phyloP scores from a whole-genome alignment of 345 rosid genomes.

The Psidium friedrichsthalianum region DNA sequence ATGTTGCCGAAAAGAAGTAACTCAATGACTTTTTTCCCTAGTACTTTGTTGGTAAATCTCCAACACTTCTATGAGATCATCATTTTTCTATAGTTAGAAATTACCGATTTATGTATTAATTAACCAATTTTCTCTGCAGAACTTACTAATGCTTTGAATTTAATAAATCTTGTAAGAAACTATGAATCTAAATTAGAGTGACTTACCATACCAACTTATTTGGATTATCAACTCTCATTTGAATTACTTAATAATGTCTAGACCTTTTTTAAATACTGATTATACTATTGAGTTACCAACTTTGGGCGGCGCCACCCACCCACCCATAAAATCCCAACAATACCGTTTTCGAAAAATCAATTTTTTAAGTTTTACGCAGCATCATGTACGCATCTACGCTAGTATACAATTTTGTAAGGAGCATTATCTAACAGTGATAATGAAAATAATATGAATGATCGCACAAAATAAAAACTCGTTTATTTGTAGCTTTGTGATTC shows the following conservation, averaged over 20 bases:
- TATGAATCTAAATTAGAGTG: neutral
- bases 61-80: neutral
- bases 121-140: neutral
- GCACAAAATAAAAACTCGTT: too few species aligned
- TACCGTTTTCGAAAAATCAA: too few species aligned
- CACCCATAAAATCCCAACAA: too few species aligned
- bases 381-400: too few species aligned
- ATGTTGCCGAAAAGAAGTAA: neutral
- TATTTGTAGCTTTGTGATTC: too few species aligned
- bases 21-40: neutral
- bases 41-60: neutral
- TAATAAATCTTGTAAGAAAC: neutral
- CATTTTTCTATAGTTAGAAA: rapidly evolving
- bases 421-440: too few species aligned
- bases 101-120: neutral
- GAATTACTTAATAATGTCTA: neutral
- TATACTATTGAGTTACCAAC: neutral
- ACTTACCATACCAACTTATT: neutral
- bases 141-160: neutral
- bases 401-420: too few species aligned
- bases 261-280: neutral
- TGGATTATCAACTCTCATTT: neutral
- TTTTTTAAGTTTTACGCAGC: too few species aligned
- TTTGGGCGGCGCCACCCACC: neutral
- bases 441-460: too few species aligned